Percentiles rank a stretch among this genome's conserved stretches.
Evolutionary conservation across 2,329 filamentous ascomycete genomes (phyloP).

Genomic region (Chaetomium sp.): DNA sequence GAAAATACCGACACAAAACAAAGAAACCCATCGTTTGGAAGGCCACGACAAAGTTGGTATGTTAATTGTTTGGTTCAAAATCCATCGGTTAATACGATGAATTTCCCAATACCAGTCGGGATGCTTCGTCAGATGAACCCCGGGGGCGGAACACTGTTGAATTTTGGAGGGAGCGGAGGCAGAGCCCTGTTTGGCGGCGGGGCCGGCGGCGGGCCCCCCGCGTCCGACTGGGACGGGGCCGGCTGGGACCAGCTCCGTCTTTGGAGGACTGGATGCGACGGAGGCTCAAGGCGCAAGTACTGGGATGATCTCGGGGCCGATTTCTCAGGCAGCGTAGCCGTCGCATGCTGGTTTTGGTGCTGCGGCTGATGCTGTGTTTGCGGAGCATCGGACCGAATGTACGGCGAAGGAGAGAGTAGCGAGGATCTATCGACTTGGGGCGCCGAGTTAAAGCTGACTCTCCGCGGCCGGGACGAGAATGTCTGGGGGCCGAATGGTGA

Average conservation of each 20-base stretch:
- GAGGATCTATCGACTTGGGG: constrained; percentile 3
- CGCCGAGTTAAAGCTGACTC: constrained; percentile 23
- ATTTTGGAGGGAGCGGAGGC: constrained; percentile 43
- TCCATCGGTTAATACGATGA: too few relatives aligned
- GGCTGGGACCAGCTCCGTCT: constrained; percentile 48
- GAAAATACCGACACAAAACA: too few relatives aligned
- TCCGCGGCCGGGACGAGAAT: constrained; percentile 17
- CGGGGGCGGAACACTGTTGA: constrained; percentile 11
- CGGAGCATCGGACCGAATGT: constrained; percentile 9
- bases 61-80: too few relatives aligned
- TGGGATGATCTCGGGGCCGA: constrained; percentile 20
- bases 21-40: too few relatives aligned
- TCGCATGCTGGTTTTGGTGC: too few relatives aligned
- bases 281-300: constrained; percentile 22
- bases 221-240: constrained; percentile 9
- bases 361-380: constrained; percentile 1
- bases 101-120: too few relatives aligned
- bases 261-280: constrained; percentile 23
- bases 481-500: constrained; percentile 16
- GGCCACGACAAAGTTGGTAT: too few relatives aligned
- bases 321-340: constrained; percentile 13
- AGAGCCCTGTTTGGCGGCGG: constrained; percentile 51
- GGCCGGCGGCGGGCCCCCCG: constrained; percentile 44
- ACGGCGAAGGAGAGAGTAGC: neutral
- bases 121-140: constrained; percentile 14